phyloP scores from a whole-genome alignment of 129 eudicot species.

The Saposhnikovia divaricata region DNA sequence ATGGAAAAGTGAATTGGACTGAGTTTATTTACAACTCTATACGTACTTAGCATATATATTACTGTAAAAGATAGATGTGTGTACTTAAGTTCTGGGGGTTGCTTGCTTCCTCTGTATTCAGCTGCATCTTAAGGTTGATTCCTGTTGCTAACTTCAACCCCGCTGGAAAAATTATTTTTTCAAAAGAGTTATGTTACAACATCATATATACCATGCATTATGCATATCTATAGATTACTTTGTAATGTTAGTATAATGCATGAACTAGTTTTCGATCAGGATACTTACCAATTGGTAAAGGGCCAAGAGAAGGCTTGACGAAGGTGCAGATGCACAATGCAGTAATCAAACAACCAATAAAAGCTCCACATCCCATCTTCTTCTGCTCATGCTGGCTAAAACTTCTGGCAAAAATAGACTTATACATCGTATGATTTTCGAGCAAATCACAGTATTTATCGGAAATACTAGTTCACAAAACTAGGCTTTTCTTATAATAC shows the following conservation, averaged over 20 bases:
- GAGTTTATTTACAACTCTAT: not conserved
- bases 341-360: conserved; percentile 38
- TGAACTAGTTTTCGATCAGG: not conserved
- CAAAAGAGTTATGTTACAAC: too few species aligned
- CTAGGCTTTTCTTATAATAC: not conserved
- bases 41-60: not conserved
- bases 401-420: conserved; percentile 24
- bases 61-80: not conserved
- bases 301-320: conserved; percentile 38
- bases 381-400: conserved; percentile 25
- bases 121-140: conserved; percentile 20
- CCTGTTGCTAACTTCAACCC: conserved; percentile 21
- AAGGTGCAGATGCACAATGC: conserved; percentile 30
- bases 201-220: too few species aligned
- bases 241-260: not conserved
- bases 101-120: conserved; percentile 15
- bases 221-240: too few species aligned
- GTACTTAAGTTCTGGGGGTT: conserved; percentile 17
- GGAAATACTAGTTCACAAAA: not conserved
- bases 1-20: too few species aligned
- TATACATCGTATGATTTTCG: conserved; percentile 5
- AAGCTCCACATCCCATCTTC: conserved; percentile 27
- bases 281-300: conserved; percentile 23
- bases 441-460: not conserved
- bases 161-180: conserved; percentile 14